phyloP scores from a whole-genome alignment of 371 early-diverging fungal genomes.

The Rhizopus stolonifer region DNA sequence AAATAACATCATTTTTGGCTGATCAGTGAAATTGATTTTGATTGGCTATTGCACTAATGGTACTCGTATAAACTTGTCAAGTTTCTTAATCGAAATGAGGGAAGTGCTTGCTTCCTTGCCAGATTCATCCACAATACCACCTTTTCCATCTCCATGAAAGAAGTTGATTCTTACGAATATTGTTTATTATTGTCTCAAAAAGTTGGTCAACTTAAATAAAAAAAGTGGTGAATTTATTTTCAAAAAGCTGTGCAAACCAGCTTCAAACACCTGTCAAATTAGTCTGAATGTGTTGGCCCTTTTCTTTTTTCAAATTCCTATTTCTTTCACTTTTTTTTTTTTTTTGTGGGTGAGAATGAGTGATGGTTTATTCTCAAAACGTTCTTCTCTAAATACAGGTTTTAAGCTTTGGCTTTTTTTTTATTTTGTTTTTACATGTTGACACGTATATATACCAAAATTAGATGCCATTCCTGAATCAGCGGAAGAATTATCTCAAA shows the following conservation, averaged over 20 bases:
- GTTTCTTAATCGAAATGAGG: constrained; percentile 10
- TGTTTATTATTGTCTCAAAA: too few relatives aligned
- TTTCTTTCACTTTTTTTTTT: too few relatives aligned
- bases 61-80: constrained; percentile 8
- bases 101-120: too few relatives aligned
- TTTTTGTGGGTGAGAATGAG: constrained; percentile 30
- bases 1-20: not conserved
- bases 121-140: too few relatives aligned
- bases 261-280: too few relatives aligned
- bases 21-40: constrained; percentile 6
- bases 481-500: constrained; percentile 62
- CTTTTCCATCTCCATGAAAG: too few relatives aligned
- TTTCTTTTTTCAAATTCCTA: too few relatives aligned
- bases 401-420: not conserved
- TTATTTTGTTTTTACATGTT: not conserved
- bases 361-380: constrained; percentile 36
- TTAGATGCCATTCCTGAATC: constrained; percentile 45
- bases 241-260: too few relatives aligned
- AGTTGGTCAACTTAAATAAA: too few relatives aligned
- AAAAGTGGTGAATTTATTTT: too few relatives aligned
- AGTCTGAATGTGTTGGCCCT: too few relatives aligned
- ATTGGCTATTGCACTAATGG: constrained; percentile 2
- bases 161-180: too few relatives aligned
- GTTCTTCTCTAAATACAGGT: constrained; percentile 36
- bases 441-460: not conserved